Percentiles rank a stretch among this genome's conserved stretches.
Evolutionary conservation across 768 basidiomycete genomes (phyloP).

Genomic region (Filobasidium floriforme): DNA sequence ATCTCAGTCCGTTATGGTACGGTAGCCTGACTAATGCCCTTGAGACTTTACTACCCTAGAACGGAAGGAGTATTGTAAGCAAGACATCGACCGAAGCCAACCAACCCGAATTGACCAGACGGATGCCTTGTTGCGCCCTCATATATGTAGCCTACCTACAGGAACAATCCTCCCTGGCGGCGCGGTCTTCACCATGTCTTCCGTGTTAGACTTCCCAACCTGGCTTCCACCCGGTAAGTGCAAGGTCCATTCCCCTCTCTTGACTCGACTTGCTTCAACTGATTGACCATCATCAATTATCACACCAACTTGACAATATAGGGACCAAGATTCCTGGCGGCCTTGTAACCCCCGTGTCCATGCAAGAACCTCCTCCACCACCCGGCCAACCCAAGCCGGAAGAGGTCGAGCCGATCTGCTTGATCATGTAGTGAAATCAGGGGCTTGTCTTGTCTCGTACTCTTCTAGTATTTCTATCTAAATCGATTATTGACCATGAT

Average conservation of each 20-base stretch:
- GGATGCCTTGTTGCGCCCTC: neutral
- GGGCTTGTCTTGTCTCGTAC: no score
- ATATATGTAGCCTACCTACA: constrained; percentile 19
- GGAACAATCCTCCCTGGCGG: constrained; percentile 23
- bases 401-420: constrained; percentile 12
- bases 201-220: constrained; percentile 23
- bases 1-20: no score
- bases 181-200: constrained; percentile 23
- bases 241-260: no score
- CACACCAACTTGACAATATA: no score
- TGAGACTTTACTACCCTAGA: neutral
- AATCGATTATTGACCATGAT: no score
- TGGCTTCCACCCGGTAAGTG: constrained; percentile 23
- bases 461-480: no score
- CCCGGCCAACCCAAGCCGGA: neutral
- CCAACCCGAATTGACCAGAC: neutral
- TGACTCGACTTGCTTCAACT: no score
- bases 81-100: neutral
- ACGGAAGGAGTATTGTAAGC: constrained; percentile 25
- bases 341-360: constrained; percentile 22
- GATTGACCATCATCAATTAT: no score
- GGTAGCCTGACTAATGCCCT: no score
- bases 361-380: neutral
- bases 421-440: constrained; percentile 12
- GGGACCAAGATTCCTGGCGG: constrained; percentile 26